Percentiles rank a stretch among this genome's conserved stretches.
Conservation (phyloP, 108 stramenopile species). For the Skeletonema potamos region DNA sequence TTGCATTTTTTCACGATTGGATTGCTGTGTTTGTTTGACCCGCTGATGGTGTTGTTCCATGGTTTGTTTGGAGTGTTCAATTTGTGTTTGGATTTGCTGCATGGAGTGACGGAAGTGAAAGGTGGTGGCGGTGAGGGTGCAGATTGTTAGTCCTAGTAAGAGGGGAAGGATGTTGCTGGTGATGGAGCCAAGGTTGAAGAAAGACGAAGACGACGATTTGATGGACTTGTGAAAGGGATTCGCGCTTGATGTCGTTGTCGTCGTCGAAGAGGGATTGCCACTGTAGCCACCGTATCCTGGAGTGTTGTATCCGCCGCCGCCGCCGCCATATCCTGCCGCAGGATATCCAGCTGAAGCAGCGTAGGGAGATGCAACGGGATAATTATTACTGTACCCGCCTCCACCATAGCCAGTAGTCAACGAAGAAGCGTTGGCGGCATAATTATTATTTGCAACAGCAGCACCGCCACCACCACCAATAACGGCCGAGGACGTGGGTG, state of each 20-base stretch:
- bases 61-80: neutral
- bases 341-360: neutral
- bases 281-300: neutral
- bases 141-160: neutral
- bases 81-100: neutral
- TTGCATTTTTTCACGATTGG: neutral
- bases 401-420: neutral
- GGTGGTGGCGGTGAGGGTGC: neutral
- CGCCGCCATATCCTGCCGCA: neutral
- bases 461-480: neutral
- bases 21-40: neutral
- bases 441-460: neutral
- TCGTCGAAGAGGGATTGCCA: too few species aligned
- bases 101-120: neutral
- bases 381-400: too few species aligned
- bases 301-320: neutral
- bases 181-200: neutral
- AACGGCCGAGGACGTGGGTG: neutral
- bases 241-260: neutral
- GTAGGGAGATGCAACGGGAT: too few species aligned
- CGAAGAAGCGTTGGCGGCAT: neutral
- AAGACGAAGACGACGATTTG: neutral
- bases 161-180: conserved; percentile 1
- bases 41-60: neutral
- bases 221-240: neutral